Evolutionary conservation across 2,329 filamentous ascomycete species (phyloP).

Genomic region (Aspergillus neoniger): DNA sequence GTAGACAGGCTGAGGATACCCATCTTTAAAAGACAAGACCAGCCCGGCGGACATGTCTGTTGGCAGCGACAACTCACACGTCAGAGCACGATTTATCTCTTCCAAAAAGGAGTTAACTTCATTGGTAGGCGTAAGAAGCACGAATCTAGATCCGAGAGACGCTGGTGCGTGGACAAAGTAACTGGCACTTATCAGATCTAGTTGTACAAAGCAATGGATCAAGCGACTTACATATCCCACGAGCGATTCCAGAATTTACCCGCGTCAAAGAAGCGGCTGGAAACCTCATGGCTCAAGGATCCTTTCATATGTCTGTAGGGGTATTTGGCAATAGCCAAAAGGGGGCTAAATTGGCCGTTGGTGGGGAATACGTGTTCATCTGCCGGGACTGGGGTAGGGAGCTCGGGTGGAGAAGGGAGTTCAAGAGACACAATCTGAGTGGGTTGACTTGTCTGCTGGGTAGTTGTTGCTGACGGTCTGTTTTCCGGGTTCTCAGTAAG

Average conservation of each 20-base stretch:
- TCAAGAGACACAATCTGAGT: not conserved
- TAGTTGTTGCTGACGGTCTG: not conserved
- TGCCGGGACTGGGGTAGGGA: not conserved
- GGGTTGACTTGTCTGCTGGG: not conserved
- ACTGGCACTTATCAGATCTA: constrained; percentile 41
- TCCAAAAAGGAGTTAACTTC: constrained; percentile 68
- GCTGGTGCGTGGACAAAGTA: constrained; percentile 66
- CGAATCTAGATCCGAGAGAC: constrained; percentile 51
- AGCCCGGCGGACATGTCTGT: constrained; percentile 57
- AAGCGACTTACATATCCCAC: constrained; percentile 73
- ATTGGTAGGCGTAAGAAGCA: constrained; percentile 66
- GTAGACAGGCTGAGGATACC: constrained; percentile 67
- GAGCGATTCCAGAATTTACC: constrained; percentile 54
- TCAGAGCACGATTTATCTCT: constrained; percentile 60
- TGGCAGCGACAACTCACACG: constrained; percentile 61
- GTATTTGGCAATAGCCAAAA: constrained; percentile 42
- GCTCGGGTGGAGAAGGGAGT: not conserved
- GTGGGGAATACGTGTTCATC: constrained; percentile 1
- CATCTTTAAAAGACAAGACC: constrained; percentile 61
- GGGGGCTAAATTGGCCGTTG: constrained; percentile 41
- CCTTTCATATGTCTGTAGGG: constrained; percentile 46
- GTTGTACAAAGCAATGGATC: not conserved
- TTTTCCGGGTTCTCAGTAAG: not conserved
- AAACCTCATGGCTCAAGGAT: constrained; percentile 35
- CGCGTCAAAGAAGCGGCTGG: constrained; percentile 42